phyloP scores from a whole-genome alignment of 1,284 basidiomycete species.

The Chondrostereum purpureum region DNA sequence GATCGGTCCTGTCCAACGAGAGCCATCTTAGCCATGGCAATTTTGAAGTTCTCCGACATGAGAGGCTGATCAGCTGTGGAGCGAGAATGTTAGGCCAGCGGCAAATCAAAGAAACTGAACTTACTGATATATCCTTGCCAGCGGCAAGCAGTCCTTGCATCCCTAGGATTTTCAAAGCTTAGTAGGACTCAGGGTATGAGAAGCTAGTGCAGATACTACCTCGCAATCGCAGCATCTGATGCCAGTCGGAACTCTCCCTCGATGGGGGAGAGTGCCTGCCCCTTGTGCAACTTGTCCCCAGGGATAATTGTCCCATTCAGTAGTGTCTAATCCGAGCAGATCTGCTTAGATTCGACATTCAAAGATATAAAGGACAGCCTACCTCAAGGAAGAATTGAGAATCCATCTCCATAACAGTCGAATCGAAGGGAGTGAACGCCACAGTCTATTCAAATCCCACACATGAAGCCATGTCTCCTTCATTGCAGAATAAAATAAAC shows the following conservation, averaged over 20 bases:
- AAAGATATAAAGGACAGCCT: not conserved
- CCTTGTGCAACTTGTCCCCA: not conserved
- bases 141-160: not conserved
- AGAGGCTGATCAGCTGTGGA: not conserved
- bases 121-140: not conserved
- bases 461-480: no score
- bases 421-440: slow-evolving; percentile 9
- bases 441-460: no score
- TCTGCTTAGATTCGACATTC: not conserved
- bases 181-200: no score
- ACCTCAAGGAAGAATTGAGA: slow-evolving; percentile 10
- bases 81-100: not conserved
- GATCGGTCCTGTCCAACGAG: slow-evolving; percentile 25
- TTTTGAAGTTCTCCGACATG: slow-evolving; percentile 20
- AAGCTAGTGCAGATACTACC: no score
- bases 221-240: not conserved
- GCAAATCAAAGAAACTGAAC: not conserved
- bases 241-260: not conserved
- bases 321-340: not conserved
- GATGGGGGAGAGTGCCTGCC: not conserved
- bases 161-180: no score
- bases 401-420: slow-evolving; percentile 8
- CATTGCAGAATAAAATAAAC: no score
- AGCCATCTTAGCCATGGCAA: slow-evolving; percentile 31
- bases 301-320: not conserved